Base-by-base conservation (phyloP, 257 asterid species). In the Scutellaria baicalensis region DNA sequence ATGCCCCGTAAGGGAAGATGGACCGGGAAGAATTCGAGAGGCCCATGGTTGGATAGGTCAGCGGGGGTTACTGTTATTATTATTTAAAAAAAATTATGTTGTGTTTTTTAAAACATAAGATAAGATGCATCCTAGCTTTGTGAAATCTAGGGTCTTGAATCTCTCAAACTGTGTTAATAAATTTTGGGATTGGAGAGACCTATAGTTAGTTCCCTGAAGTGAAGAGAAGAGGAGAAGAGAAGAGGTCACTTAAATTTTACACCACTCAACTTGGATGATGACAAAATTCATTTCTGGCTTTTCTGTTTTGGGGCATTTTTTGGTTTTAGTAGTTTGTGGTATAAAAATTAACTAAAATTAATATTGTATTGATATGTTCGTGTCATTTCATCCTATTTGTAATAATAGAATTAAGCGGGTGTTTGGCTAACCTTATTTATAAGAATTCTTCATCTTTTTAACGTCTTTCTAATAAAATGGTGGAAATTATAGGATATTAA, bases 91-190 rank as follows among this genome's bases (percentile, higher is more conserved):
- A 51, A 66, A 18, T 63, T 58, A 65, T 64, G 60, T 11, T 54
- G 36, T 54, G 39, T 54, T 27, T 27, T 27, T 36, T 21, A 54
- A 54, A 54, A 54, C 39, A 21, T 31, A 54, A 54, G 33, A 21
- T 31, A 54, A 54, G 33, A 27, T 27, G 33, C 33, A 27, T 27
- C 33, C 33, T 59, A 68, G 38, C 62, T 64, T 54, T 55, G 70
- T 71, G 58, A 40, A 66, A 23, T 61, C 39, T 18, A 31, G 73
- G 65, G 71, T 64, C 56, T 74, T 68, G 61, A 58, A 38, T 59
- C 75, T 72, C 76, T 64, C 69, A 48, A 67, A 63, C 57, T 71
- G 69, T 72, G 68, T 70, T 55, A 69, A 75, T 75, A 66, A 75
- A 59, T 67, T 21, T 14, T 18, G 59, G 75, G 78, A 66, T 70